Evolutionary conservation across 176 grass and related monocot species (phyloP), one percentile per base, ranked within the genome.

Genomic region (Musa itinerans): DNA sequence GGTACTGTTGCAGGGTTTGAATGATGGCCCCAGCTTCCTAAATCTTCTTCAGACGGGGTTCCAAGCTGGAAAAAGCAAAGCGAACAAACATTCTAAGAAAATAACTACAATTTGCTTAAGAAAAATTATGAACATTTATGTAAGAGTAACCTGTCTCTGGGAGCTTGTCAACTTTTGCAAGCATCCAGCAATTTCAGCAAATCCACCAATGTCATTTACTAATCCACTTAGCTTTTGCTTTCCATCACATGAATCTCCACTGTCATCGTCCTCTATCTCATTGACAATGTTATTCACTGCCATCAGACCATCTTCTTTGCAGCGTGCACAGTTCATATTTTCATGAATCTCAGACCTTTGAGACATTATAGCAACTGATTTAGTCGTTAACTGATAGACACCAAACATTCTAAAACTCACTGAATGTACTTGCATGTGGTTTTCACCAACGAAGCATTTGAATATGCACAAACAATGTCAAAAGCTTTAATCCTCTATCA

Each of bases 11-110:
- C 83, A 76, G 95, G 82, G 72, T 86, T 81, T 73, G 76, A 87
- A 78, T 99, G 95, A 92, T 99, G 88, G 12, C 91, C 91, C 91
- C 88, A 99, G 83, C 86, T 92, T 76, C 87, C 74, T 69, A 99
- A 74, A 85, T 94, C 91, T 84, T 99, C 91, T 89, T 99, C 91
- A 79, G 91, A 85, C 69, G 95, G 91, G 58, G 52, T 91, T 85
- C 87, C 95, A 80, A 99, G 82, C 95, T 99, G 78, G 84, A 79
- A 74, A 9, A 58, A 64, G 5, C 13, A 19, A n/a, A 81, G 76
- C 16, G 10, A 71, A 82, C 59, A 16, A 16, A 20, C 49, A 78
- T 9, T 10, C 25, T 77, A 70, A 43, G 55, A 34, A 19, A 59
- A 78, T 49, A 85, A 53, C 68, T 84, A 68, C 63, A 21, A 74